Evolutionary conservation across 2,329 filamentous ascomycete genomes (phyloP).

Genomic region (Calonectria montana): DNA sequence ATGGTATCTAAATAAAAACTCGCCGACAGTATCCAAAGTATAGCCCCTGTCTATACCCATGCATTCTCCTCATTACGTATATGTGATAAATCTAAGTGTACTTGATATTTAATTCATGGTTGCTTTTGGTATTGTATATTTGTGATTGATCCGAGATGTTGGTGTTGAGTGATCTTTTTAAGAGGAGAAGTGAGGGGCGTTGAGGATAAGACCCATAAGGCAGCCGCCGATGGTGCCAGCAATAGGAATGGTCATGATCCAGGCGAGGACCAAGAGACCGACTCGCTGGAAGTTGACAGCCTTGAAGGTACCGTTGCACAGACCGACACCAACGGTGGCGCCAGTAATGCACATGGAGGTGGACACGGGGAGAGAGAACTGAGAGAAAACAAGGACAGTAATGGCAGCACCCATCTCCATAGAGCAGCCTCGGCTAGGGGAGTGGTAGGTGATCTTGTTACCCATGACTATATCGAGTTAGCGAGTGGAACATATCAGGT

Average conservation of each 20-base stretch:
- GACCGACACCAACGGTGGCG: slow-evolving; percentile 80
- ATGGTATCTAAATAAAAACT: slow-evolving; percentile 16
- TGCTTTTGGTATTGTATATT: neutral
- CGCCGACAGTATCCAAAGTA: neutral
- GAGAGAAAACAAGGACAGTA: slow-evolving; percentile 80
- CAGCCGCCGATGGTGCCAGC: slow-evolving; percentile 54
- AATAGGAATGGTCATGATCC: slow-evolving; percentile 60
- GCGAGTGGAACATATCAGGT: neutral
- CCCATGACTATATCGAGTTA: slow-evolving; percentile 72
- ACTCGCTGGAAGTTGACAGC: slow-evolving; percentile 84
- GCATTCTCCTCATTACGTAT: slow-evolving; percentile 13
- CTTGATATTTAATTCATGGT: neutral
- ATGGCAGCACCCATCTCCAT: slow-evolving; percentile 87
- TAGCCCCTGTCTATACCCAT: slow-evolving; percentile 12
- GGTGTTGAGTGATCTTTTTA: neutral
- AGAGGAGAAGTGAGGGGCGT: slow-evolving; percentile 51
- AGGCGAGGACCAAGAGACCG: slow-evolving; percentile 73
- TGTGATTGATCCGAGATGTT: neutral
- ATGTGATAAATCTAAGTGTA: neutral
- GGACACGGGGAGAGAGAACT: slow-evolving; percentile 80
- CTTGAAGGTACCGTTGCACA: slow-evolving; percentile 78
- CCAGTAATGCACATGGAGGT: slow-evolving; percentile 86
- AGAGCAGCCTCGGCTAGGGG: slow-evolving; percentile 67
- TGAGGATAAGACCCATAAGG: slow-evolving; percentile 54
- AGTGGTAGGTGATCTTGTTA: slow-evolving; percentile 82